Conservation (phyloP, 1,284 basidiomycete genomes). For the Stereum hirsutum region DNA sequence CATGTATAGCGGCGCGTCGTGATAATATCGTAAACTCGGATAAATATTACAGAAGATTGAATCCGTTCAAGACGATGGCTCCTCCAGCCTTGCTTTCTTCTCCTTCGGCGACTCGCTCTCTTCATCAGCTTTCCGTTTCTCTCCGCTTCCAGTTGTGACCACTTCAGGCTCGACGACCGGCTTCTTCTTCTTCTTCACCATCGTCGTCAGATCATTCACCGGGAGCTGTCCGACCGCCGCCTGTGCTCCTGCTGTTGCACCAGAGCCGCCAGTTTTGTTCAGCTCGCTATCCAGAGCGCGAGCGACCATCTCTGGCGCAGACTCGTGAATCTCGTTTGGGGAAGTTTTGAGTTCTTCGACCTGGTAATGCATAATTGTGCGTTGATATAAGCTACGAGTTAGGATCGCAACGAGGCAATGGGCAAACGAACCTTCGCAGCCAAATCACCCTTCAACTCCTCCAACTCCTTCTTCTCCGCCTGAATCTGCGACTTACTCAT, state of each 20-base stretch:
- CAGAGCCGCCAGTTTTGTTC: too few species aligned
- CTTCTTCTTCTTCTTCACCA: constrained; percentile 79
- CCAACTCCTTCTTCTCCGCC: constrained; percentile 69
- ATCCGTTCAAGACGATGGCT: constrained; percentile 7
- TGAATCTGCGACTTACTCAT: constrained; percentile 65
- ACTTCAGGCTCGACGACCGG: too few species aligned
- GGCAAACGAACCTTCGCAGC: constrained; percentile 56
- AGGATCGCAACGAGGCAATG: not conserved
- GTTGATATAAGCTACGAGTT: not conserved
- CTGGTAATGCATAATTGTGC: constrained; percentile 26
- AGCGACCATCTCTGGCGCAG: constrained; percentile 57
- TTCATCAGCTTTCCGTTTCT: constrained; percentile 66
- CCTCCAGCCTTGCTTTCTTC: constrained; percentile 61
- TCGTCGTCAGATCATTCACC: constrained; percentile 75
- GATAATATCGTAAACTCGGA: too few species aligned
- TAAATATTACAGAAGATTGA: not conserved
- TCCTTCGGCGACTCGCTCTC: constrained; percentile 39
- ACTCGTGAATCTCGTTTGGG: constrained; percentile 49
- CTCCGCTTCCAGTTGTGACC: constrained; percentile 23
- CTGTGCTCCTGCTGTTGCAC: constrained; percentile 16
- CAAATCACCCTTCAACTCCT: constrained; percentile 70
- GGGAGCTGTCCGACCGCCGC: constrained; percentile 19
- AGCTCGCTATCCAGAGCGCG: constrained; percentile 63
- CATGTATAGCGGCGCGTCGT: too few species aligned
- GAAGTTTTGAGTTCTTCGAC: constrained; percentile 81